These are phyloP conservation scores for Coemansia sp. DNA, from an alignment of 192 early-diverging fungal species.

Conservation along the genomic window DNA sequence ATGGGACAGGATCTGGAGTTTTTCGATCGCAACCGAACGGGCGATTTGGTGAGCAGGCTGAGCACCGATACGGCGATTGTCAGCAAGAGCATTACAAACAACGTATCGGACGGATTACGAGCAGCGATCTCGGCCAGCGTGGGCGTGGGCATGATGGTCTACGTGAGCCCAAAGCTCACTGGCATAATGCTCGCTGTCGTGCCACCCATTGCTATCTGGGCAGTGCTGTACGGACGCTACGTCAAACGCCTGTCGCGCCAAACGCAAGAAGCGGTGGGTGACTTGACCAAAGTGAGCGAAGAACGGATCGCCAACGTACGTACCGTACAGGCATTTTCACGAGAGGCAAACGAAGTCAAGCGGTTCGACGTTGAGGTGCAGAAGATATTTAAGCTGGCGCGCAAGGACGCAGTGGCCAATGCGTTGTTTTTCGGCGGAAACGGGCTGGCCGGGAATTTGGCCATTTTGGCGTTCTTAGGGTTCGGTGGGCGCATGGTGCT, in stretches of 20 bases:
- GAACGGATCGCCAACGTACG: slow-evolving; percentile 60
- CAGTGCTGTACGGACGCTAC: slow-evolving; percentile 66
- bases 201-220: slow-evolving; percentile 70
- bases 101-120: slow-evolving; percentile 72
- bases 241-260: slow-evolving; percentile 61
- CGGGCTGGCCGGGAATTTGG: slow-evolving; percentile 63
- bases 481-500: slow-evolving; percentile 67
- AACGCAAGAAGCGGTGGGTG: slow-evolving; percentile 66
- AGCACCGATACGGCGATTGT: slow-evolving; percentile 74
- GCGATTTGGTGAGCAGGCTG: slow-evolving; percentile 78
- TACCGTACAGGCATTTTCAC: slow-evolving; percentile 57
- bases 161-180: slow-evolving; percentile 64
- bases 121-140: slow-evolving; percentile 59
- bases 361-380: slow-evolving; percentile 43
- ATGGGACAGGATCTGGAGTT: slow-evolving; percentile 64
- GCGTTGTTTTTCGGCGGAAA: slow-evolving; percentile 65
- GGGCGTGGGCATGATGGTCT: slow-evolving; percentile 68
- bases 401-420: slow-evolving; percentile 57
- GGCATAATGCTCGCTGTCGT: slow-evolving; percentile 72
- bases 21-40: slow-evolving; percentile 63
- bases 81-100: slow-evolving; percentile 72
- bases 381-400: slow-evolving; percentile 46
- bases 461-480: slow-evolving; percentile 63
- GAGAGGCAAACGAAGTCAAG: slow-evolving; percentile 38
- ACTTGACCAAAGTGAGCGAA: slow-evolving; percentile 67